Base-by-base conservation (phyloP, 2,329 filamentous ascomycete genomes). In the Trichoderma arundinaceum region DNA sequence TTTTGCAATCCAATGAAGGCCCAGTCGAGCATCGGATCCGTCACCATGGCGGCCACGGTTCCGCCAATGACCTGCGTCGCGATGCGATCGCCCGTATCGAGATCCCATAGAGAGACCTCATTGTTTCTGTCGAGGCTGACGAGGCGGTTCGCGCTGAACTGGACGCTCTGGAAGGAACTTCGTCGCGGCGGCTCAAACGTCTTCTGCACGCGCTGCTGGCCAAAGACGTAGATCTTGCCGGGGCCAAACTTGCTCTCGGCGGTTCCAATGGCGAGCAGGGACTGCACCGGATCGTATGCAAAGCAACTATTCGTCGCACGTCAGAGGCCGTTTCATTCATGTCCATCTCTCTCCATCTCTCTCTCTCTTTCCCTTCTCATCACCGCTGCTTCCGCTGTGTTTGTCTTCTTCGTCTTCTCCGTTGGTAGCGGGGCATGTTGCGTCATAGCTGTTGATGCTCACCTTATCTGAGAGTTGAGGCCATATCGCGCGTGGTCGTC, bases 1-100 rank as follows among this genome's bases (percentile, higher is more conserved):
- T 86, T 91, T 69, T 91, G 88, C 68, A 93, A 81, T 12, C 93
- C 95, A 51, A 98, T 81, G 68, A 99, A 90, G 43, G 90, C 92
- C 88, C 96, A 99, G 77, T 99, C 95, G 67, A 99, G 83, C 80
- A 92, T 92, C 0, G 94, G 92, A 75, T 99, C 95, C 7, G 91
- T 93, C 65, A 90, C 84, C 72, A 98, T 76, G 38, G 87, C 85
- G 13, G 87, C 89, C 19, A 94, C 91, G 56, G 88, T 84, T 6
- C 92, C 93, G 0, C 92, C 91, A 9, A 92, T 89, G 4, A 91
- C 87, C 74, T 93, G 90, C 39, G 87, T 88, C 32, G 88, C 86
- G 44, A 92, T 70, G 64, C 90, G 83, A 64, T 82, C 83, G 71
- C 88, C 90, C 0, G 86, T 86, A 69, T 90, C 87, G 28, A 97